These are phyloP conservation scores for Sordariomycetes sp. DNA, from an alignment of 2,329 filamentous ascomycete genomes.

Conservation along the genomic window DNA sequence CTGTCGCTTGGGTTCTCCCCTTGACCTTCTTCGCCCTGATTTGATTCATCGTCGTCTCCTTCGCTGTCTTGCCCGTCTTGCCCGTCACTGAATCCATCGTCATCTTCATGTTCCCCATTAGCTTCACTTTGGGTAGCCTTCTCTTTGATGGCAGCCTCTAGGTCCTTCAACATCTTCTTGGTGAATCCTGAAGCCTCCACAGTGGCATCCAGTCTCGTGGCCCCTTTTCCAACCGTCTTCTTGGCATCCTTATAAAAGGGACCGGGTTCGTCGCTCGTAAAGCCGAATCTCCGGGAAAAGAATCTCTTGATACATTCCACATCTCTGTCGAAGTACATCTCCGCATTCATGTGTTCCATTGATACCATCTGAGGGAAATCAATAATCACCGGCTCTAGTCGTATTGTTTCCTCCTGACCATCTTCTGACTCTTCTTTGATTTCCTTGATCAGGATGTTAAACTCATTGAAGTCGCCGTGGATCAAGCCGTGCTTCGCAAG, in stretches of 20 bases:
- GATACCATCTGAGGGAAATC: conserved; percentile 99
- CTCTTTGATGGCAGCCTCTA: conserved; percentile 83
- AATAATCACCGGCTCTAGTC: conserved; percentile 73
- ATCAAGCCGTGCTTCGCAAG: conserved; percentile 84
- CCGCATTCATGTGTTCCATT: conserved; percentile 84
- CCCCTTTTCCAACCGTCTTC: conserved; percentile 58
- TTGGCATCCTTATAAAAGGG: conserved; percentile 81
- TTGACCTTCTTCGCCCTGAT: conserved; percentile 10
- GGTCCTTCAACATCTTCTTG: conserved; percentile 91
- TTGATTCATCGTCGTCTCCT: conserved; percentile 14
- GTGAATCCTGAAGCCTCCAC: conserved; percentile 93
- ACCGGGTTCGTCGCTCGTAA: conserved; percentile 70
- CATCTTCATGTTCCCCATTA: conserved; percentile 14
- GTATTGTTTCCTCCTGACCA: conserved; percentile 28
- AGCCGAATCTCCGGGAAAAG: conserved; percentile 83
- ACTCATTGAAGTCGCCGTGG: conserved; percentile 98
- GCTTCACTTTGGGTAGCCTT: conserved; percentile 45
- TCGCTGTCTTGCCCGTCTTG: conserved; percentile 18
- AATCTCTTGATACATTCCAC: conserved; percentile 93
- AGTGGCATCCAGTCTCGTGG: conserved; percentile 69
- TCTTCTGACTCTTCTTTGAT: conserved; percentile 30
- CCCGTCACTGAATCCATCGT: conserved; percentile 16
- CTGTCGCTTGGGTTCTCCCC: too few species aligned
- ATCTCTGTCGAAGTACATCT: conserved; percentile 96
- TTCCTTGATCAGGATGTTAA: conserved; percentile 94